Conservation (phyloP, 2,329 filamentous ascomycete species). For the Chlorencoelia australis region DNA sequence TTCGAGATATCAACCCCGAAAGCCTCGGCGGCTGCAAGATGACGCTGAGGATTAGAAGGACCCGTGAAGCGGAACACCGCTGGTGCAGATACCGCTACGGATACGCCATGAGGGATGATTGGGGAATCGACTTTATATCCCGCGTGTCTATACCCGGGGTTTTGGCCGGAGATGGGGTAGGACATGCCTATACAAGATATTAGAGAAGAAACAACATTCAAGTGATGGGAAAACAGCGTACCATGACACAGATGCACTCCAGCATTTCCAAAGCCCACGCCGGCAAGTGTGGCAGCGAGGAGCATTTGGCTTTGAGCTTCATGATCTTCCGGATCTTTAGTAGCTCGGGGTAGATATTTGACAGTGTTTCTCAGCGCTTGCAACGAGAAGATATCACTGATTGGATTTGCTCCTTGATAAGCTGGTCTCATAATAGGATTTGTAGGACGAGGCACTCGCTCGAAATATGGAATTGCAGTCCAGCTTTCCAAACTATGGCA, state of each 20-base stretch:
- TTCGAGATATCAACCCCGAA: conserved; percentile 86
- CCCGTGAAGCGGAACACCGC: conserved; percentile 92
- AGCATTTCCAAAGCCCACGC: conserved; percentile 94
- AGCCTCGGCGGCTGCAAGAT: conserved; percentile 77
- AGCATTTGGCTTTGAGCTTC: conserved; percentile 96
- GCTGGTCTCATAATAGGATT: conserved; percentile 89
- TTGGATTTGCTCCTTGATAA: conserved; percentile 95
- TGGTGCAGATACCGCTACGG: conserved; percentile 85
- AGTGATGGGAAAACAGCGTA: conserved; percentile 9
- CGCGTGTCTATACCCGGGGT: conserved; percentile 76
- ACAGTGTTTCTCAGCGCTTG: conserved; percentile 74
- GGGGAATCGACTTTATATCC: conserved; percentile 71
- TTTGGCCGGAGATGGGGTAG: conserved; percentile 93
- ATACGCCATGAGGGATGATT: conserved; percentile 93
- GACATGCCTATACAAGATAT: conserved; percentile 59
- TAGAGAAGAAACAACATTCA: background rate
- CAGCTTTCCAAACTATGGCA: conserved; percentile 94
- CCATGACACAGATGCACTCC: conserved; percentile 80
- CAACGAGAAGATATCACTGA: conserved; percentile 93
- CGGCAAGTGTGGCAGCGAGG: conserved; percentile 83
- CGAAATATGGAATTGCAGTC: conserved; percentile 92
- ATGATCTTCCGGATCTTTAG: conserved; percentile 77
- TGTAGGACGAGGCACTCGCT: conserved; percentile 70
- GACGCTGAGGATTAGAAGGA: conserved; percentile 83
- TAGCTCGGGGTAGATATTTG: conserved; percentile 83